These are phyloP conservation scores for Entomortierella parvispora DNA, from an alignment of 192 early-diverging fungal species.

Conservation along the genomic window DNA sequence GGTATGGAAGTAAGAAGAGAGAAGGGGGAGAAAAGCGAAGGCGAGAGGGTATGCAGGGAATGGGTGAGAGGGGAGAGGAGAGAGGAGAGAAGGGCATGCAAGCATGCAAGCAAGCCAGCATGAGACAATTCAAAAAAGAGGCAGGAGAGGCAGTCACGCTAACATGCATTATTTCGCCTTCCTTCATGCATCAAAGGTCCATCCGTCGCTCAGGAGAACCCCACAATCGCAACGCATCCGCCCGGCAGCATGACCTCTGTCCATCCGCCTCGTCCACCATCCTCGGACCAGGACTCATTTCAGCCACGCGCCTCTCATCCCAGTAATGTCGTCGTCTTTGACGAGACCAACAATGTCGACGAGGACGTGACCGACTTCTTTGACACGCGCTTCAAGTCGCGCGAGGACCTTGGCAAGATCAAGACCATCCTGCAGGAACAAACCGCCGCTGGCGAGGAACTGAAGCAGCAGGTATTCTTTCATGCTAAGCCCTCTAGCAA, in stretches of 20 bases:
- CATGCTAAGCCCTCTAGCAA: too few species aligned
- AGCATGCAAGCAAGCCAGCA: neutral
- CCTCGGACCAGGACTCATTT: neutral
- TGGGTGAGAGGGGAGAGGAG: too few species aligned
- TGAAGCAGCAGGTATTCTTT: slow-evolving; percentile 32
- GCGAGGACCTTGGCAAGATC: slow-evolving; percentile 51
- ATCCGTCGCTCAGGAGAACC: neutral
- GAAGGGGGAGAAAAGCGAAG: neutral
- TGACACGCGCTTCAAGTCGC: slow-evolving; percentile 37
- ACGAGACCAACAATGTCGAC: slow-evolving; percentile 46
- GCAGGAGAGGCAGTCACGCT: neutral
- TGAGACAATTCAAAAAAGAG: neutral
- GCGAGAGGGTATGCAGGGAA: neutral
- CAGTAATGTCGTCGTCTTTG: slow-evolving; percentile 50
- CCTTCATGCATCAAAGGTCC: neutral
- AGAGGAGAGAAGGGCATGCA: neutral
- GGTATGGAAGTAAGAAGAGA: too few species aligned
- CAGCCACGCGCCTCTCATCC: neutral
- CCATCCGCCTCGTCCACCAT: neutral
- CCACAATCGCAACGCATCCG: too few species aligned
- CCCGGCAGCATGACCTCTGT: slow-evolving; percentile 2
- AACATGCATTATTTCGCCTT: neutral
- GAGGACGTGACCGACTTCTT: slow-evolving; percentile 53
- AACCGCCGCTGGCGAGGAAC: slow-evolving; percentile 6
- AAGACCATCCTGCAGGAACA: slow-evolving; percentile 27